A percentile compares a stretch with the other conserved stretches of the same genome.
phyloP scores from a whole-genome alignment of 2,329 filamentous ascomycete genomes.

The Botryosphaeria agaves region DNA sequence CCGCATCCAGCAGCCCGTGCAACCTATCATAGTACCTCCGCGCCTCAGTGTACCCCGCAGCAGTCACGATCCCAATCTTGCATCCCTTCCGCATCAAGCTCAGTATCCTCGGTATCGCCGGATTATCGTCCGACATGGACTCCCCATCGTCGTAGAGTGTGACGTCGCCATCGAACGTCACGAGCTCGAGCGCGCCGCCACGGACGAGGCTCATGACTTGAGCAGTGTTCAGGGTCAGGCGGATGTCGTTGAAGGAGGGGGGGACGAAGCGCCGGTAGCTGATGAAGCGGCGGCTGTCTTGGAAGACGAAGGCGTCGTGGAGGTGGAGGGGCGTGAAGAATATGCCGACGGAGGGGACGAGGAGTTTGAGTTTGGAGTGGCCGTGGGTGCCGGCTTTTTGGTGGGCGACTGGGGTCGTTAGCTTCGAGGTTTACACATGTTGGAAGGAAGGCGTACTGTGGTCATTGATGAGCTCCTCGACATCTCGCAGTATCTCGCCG shows the following conservation, averaged over 20 bases:
- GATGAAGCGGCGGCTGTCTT: constrained; percentile 73
- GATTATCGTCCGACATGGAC: constrained; percentile 56
- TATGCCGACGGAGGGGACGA: constrained; percentile 79
- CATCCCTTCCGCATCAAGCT: constrained; percentile 62
- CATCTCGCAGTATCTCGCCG: constrained; percentile 86
- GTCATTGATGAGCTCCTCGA: constrained; percentile 80
- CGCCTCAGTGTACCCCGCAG: constrained; percentile 83
- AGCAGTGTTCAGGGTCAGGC: constrained; percentile 83
- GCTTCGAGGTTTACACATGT: neutral
- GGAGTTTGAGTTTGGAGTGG: constrained; percentile 78
- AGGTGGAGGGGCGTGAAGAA: constrained; percentile 85
- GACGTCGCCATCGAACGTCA: constrained; percentile 96
- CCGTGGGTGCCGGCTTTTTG: constrained; percentile 46
- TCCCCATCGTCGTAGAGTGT: constrained; percentile 78
- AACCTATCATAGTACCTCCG: constrained; percentile 75
- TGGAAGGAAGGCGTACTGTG: constrained; percentile 45
- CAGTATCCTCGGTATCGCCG: constrained; percentile 51
- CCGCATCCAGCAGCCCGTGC: constrained; percentile 68
- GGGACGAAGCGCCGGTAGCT: constrained; percentile 84
- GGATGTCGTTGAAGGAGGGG: constrained; percentile 92
- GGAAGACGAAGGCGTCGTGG: constrained; percentile 79
- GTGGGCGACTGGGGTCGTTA: constrained; percentile 41
- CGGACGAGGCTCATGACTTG: constrained; percentile 83
- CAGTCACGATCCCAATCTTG: constrained; percentile 88
- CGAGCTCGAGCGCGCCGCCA: constrained; percentile 55